A percentile compares a stretch with the other conserved stretches of the same genome.
Conservation (phyloP, 192 early-diverging fungal species). For the Rhizophagus clarus region DNA sequence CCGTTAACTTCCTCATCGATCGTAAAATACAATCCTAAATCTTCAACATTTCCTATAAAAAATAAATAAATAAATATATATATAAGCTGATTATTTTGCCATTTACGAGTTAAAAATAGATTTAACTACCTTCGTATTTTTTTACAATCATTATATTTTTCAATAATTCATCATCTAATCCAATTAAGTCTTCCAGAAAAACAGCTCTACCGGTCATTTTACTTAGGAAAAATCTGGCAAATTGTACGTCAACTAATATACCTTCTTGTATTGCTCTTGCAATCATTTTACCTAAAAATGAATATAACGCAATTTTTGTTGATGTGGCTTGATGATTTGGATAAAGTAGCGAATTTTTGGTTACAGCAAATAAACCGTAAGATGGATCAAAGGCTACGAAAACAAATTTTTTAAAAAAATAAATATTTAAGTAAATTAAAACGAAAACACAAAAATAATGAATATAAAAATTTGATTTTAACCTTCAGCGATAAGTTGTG, state of each 20-base stretch:
- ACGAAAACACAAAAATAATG: slow-evolving; percentile 39
- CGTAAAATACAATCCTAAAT: slow-evolving; percentile 63
- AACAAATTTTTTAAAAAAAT: slow-evolving; percentile 28
- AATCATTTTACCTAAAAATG: slow-evolving; percentile 62
- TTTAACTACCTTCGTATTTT: slow-evolving; percentile 52
- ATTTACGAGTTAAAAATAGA: neutral
- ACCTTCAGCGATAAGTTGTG: slow-evolving; percentile 52
- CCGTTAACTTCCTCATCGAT: slow-evolving; percentile 64
- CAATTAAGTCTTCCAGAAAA: slow-evolving; percentile 61
- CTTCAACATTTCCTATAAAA: slow-evolving; percentile 55
- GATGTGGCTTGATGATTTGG: neutral
- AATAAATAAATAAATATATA: neutral
- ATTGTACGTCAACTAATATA: slow-evolving; percentile 59
- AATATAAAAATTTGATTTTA: slow-evolving; percentile 11
- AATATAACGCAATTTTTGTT: slow-evolving; percentile 41
- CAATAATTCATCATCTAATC: slow-evolving; percentile 56
- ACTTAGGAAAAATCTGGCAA: slow-evolving; percentile 61
- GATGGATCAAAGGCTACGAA: slow-evolving; percentile 51
- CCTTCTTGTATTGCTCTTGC: slow-evolving; percentile 68
- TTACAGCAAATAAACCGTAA: slow-evolving; percentile 39
- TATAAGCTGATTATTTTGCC: too few relatives aligned
- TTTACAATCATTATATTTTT: slow-evolving; percentile 60
- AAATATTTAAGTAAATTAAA: neutral
- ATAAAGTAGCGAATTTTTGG: slow-evolving; percentile 34
- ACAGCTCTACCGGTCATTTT: slow-evolving; percentile 58